phyloP scores from a whole-genome alignment of 345 rosid genomes.

The Hibiscus tridactylites region DNA sequence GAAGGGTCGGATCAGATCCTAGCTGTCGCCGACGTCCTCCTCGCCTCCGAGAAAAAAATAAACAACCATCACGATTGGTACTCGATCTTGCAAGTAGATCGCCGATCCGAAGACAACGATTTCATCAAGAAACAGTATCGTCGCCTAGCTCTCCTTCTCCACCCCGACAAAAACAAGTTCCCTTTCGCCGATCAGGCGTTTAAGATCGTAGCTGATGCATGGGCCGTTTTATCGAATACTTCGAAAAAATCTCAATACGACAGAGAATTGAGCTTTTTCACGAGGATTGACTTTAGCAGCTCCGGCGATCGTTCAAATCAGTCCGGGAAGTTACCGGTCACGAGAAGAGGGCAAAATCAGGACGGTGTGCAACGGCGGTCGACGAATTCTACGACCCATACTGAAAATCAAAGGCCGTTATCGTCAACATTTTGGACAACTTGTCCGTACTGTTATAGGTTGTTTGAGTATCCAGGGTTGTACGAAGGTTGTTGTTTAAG shows the following conservation, averaged over 20 bases:
- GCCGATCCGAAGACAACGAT: slow-evolving; percentile 1
- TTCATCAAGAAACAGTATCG: slow-evolving; percentile 3
- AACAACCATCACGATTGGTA: background rate
- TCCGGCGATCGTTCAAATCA: too few species aligned
- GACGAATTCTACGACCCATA: too few species aligned
- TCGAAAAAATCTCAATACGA: background rate
- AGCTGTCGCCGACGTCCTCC: background rate
- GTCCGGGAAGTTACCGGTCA: too few species aligned
- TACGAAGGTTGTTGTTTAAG: too few species aligned
- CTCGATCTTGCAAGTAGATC: background rate
- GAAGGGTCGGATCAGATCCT: background rate
- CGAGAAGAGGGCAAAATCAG: too few species aligned
- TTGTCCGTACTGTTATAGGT: too few species aligned
- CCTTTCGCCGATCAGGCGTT: background rate
- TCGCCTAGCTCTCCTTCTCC: background rate
- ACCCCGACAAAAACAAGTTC: slow-evolving; percentile 1
- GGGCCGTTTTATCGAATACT: background rate
- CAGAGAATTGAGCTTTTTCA: background rate
- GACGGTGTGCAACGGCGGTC: too few species aligned
- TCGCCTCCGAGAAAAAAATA: background rate
- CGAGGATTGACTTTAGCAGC: background rate
- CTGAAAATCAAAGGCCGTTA: too few species aligned
- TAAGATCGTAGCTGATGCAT: background rate
- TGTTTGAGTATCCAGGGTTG: too few species aligned
- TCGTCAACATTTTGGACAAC: too few species aligned